Conservation (phyloP, 106 monocot species). For the Amphibolis antarctica region DNA sequence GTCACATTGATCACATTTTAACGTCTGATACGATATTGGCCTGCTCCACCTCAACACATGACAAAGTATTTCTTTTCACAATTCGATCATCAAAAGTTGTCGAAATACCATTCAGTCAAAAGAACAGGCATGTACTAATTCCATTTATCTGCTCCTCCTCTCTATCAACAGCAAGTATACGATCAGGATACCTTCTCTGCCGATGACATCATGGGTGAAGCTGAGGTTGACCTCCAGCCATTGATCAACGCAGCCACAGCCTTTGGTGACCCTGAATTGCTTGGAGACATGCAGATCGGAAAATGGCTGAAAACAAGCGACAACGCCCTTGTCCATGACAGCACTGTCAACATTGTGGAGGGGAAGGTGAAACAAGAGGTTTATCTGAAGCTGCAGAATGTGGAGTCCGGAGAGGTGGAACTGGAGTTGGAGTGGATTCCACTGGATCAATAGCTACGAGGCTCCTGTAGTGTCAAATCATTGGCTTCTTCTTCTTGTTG, state of each 20-base stretch:
- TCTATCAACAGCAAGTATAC: slow-evolving; percentile 53
- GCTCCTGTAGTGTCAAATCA: too few relatives aligned
- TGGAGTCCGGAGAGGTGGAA: slow-evolving; percentile 63
- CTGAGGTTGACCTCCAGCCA: slow-evolving; percentile 71
- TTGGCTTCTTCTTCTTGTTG: too few relatives aligned
- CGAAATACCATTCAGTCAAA: too few relatives aligned
- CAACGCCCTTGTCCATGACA: slow-evolving; percentile 71
- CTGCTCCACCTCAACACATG: too few relatives aligned
- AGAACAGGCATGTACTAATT: too few relatives aligned
- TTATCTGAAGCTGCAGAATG: slow-evolving; percentile 57
- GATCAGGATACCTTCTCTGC: slow-evolving; percentile 73
- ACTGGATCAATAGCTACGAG: slow-evolving; percentile 1
- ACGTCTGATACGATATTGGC: too few relatives aligned
- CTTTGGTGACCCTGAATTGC: slow-evolving; percentile 50
- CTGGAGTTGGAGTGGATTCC: slow-evolving; percentile 60
- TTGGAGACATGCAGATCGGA: slow-evolving; percentile 76
- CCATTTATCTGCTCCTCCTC: slow-evolving; percentile 2
- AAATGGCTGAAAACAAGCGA: slow-evolving; percentile 68
- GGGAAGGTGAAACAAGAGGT: slow-evolving; percentile 73
- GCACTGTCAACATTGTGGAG: slow-evolving; percentile 42
- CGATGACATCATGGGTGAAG: slow-evolving; percentile 92
- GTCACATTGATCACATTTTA: too few relatives aligned
- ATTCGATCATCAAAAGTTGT: too few relatives aligned
- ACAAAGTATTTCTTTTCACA: too few relatives aligned
- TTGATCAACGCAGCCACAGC: slow-evolving; percentile 63